Conservation (phyloP, 306 rosid genomes). For the Albizia julibrissin region DNA sequence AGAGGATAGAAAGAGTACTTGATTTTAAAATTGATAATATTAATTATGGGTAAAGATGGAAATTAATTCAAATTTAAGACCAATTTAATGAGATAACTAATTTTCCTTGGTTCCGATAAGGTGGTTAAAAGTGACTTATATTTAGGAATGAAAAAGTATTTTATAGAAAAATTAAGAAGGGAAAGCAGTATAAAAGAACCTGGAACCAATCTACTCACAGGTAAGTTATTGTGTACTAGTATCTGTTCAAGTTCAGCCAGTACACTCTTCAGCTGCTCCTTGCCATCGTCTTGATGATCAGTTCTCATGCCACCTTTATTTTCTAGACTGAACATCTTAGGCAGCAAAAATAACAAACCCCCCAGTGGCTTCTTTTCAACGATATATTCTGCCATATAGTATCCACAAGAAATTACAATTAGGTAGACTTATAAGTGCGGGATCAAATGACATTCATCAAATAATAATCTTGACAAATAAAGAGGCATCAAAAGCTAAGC, state of each 20-base stretch:
- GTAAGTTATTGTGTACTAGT: constrained; percentile 76
- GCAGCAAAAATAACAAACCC: constrained; percentile 86
- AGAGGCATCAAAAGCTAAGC: background rate
- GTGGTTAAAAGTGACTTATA: background rate
- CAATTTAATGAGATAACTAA: background rate
- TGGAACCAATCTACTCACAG: constrained; percentile 65
- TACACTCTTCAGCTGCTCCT: constrained; percentile 46
- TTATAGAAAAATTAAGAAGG: constrained; percentile 14
- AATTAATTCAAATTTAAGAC: background rate
- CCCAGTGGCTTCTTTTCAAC: constrained; percentile 78
- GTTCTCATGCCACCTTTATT: constrained; percentile 41
- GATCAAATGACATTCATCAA: constrained; percentile 25
- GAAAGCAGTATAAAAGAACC: constrained; percentile 14
- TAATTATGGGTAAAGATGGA: background rate
- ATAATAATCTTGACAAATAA: constrained; percentile 24
- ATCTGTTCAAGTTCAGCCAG: constrained; percentile 78
- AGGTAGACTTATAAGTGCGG: constrained; percentile 3
- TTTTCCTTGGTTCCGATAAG: background rate
- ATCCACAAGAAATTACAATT: constrained; percentile 34
- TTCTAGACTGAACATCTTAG: constrained; percentile 61
- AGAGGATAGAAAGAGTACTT: background rate
- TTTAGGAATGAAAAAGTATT: background rate
- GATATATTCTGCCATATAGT: constrained; percentile 73
- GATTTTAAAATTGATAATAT: background rate
- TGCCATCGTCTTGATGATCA: constrained; percentile 44